Percentiles rank a stretch among this genome's conserved stretches.
Conservation (phyloP, 306 rosid genomes). For the Arachis stenosperma region DNA sequence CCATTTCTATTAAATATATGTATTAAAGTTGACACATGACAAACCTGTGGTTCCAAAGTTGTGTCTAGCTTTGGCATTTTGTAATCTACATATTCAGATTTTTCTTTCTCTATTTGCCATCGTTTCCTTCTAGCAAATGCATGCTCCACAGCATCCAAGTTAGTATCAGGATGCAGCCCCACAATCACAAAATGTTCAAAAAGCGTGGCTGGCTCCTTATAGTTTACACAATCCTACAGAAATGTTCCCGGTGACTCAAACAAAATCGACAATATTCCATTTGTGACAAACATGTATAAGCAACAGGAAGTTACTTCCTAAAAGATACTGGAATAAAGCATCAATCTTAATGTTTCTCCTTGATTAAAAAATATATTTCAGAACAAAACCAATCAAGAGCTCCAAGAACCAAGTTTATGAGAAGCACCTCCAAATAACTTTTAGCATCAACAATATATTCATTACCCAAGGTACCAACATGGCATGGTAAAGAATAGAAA, state of each 20-base stretch:
- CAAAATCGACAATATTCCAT: slow-evolving; percentile 37
- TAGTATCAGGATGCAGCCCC: slow-evolving; percentile 91
- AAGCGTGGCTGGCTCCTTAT: slow-evolving; percentile 79
- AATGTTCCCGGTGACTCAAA: slow-evolving; percentile 42
- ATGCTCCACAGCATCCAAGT: slow-evolving; percentile 68
- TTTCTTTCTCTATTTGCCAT: slow-evolving; percentile 66
- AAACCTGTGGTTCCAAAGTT: slow-evolving; percentile 90
- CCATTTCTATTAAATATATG: slow-evolving; percentile 6
- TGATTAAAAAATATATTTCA: not conserved
- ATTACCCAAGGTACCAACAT: slow-evolving; percentile 3
- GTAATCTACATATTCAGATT: slow-evolving; percentile 49
- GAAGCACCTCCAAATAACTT: slow-evolving; percentile 28
- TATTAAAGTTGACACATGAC: slow-evolving; percentile 36
- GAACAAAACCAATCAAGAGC: slow-evolving; percentile 2
- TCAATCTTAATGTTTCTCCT: slow-evolving; percentile 18
- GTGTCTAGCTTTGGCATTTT: slow-evolving; percentile 54
- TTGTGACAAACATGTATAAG: slow-evolving; percentile 36
- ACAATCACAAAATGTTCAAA: slow-evolving; percentile 89
- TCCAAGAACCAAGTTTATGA: not conserved
- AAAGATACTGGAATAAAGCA: slow-evolving; percentile 24
- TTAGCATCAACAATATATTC: slow-evolving; percentile 18
- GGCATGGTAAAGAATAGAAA: slow-evolving; percentile 11
- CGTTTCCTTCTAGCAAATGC: slow-evolving; percentile 76
- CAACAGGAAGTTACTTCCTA: slow-evolving; percentile 36
- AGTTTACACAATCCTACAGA: slow-evolving; percentile 64